Evolutionary conservation across 257 asterid species (phyloP).

Genomic region (Plantago major): DNA sequence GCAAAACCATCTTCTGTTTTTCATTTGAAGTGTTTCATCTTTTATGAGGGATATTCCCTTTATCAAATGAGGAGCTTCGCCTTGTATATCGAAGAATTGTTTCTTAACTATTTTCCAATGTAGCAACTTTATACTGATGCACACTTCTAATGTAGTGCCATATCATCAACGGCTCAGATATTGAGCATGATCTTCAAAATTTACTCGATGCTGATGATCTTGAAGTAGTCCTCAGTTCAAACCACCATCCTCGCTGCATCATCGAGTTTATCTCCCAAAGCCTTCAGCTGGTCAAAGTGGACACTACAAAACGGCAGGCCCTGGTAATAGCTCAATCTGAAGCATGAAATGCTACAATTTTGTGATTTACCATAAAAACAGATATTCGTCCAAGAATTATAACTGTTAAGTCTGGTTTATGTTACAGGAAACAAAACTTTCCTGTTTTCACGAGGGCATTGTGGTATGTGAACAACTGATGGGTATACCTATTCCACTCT

Average conservation of each 20-base stretch:
- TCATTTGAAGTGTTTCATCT: background rate
- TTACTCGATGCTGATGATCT: conserved; percentile 77
- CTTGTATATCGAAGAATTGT: background rate
- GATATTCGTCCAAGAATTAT: background rate
- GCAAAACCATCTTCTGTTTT: too few relatives aligned
- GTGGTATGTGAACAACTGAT: conserved; percentile 81
- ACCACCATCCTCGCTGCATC: conserved; percentile 84
- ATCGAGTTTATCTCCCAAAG: conserved; percentile 89
- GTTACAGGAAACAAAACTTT: conserved; percentile 77
- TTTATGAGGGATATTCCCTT: background rate
- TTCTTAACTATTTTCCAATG: conserved; percentile 8
- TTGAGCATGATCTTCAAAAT: conserved; percentile 53
- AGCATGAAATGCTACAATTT: background rate
- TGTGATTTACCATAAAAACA: background rate
- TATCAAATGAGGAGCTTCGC: background rate
- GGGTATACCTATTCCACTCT: conserved; percentile 85
- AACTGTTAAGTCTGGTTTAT: conserved; percentile 7
- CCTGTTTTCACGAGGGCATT: conserved; percentile 82
- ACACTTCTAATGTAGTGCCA: conserved; percentile 70
- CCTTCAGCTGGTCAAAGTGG: conserved; percentile 63
- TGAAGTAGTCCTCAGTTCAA: conserved; percentile 61
- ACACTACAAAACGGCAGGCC: conserved; percentile 49
- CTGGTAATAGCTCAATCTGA: conserved; percentile 44
- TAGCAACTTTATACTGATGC: conserved; percentile 10
- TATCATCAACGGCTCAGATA: conserved; percentile 58